Evolutionary conservation across 805 yeast genomes (phyloP).

Genomic region (Spathaspora boniae): DNA sequence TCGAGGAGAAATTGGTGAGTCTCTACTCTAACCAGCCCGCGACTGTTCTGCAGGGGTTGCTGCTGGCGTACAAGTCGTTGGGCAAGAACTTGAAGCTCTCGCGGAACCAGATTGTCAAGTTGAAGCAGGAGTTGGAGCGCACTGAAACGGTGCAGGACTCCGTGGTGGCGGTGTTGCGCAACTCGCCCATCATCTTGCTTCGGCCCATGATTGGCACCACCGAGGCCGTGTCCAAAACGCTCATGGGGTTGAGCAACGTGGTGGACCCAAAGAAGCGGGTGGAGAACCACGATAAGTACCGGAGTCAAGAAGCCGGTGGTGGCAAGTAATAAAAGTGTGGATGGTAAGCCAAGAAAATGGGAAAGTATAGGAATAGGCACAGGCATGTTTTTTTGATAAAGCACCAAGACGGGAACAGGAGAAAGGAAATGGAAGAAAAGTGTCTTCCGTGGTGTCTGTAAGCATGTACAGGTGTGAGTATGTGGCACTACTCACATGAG

Average conservation of each 20-base stretch:
- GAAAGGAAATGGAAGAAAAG: too few relatives aligned
- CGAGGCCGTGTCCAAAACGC: constrained; percentile 78
- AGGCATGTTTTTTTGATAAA: too few relatives aligned
- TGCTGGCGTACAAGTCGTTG: constrained; percentile 68
- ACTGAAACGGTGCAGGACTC: constrained; percentile 66
- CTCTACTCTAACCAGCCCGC: constrained; percentile 83
- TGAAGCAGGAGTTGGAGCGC: constrained; percentile 61
- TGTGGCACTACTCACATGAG: too few relatives aligned
- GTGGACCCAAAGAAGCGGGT: constrained; percentile 62
- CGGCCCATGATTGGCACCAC: constrained; percentile 91
- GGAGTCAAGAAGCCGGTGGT: constrained; percentile 13
- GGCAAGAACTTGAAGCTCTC: constrained; percentile 68
- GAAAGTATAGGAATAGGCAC: too few relatives aligned
- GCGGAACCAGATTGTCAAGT: constrained; percentile 53
- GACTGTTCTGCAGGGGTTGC: constrained; percentile 66
- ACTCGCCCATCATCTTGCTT: constrained; percentile 75
- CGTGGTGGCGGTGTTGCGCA: constrained; percentile 62
- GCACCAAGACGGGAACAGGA: too few relatives aligned
- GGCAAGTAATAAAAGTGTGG: constrained; percentile 1
- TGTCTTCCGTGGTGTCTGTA: too few relatives aligned
- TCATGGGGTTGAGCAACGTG: constrained; percentile 80
- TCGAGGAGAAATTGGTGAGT: constrained; percentile 49
- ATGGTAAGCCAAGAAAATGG: too few relatives aligned
- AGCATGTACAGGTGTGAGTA: too few relatives aligned
- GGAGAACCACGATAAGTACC: constrained; percentile 67